Base-by-base conservation (phyloP, 768 basidiomycete genomes). In the Tulasnella sp. region DNA sequence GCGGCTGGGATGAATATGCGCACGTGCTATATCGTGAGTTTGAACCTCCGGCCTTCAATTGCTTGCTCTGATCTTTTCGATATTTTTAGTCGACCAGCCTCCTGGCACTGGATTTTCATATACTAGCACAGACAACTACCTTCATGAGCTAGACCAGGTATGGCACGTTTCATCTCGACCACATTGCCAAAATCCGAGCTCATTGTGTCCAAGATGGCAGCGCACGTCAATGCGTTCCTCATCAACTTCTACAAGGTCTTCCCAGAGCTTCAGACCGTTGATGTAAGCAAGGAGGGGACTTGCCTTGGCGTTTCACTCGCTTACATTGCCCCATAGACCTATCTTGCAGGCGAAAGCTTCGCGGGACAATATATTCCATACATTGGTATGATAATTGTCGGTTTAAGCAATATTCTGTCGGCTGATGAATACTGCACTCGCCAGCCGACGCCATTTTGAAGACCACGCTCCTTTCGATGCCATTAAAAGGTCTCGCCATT, bases 321-420 rank as follows among this genome's bases (percentile, higher is more conserved):
- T 80, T 37, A 69, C 37, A 37, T 31, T 37, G 5, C 72, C 42
- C 24, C 37, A 24, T 44, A 99, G 97, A 98, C 97, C 8, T 99
- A 97, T 86, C 87, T 99, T 5, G 94, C 94, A 0, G 98, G 98
- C 81, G 98, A 99, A 88, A 96, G 95, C 81, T 99, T 92, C 85
- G 98, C 97, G 40, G 98, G 98, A 34, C 97, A 99, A 87, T 99
- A 94, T 88, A 97, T 99, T 83, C 98, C 98, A 5, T 97, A 95
- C 86, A 96, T 96, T 83, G 95, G 95, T 93, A 83, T 14, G 22
- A 54, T 37, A 24, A 18, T 69, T 34, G 40, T 46, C 24, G 42
- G 8, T 37, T 78, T 6, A 22, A 60, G 8, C 44, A 1, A 58
- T 64, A 14, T 12, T 60, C 40, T 31, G 37, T 42, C 58, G 12